Percentiles rank a stretch among this genome's conserved stretches.
Evolutionary conservation across 1,284 basidiomycete genomes (phyloP).

Genomic region (Lentinus polychrous): DNA sequence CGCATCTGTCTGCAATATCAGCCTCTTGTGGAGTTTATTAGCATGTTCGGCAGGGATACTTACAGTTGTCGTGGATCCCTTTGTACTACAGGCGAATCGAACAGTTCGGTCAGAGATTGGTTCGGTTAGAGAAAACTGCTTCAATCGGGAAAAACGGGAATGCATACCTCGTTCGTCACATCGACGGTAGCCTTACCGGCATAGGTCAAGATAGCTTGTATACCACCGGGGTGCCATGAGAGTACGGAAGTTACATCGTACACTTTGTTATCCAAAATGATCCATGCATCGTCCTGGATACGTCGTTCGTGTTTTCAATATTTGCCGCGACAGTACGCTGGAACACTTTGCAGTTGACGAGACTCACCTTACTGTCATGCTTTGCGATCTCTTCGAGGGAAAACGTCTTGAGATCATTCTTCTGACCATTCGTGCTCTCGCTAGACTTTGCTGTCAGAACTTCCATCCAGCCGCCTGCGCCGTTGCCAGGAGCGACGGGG

Average conservation of each 20-base stretch:
- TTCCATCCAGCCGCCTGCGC: slow-evolving; percentile 60
- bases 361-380: no score
- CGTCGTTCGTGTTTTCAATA: background rate
- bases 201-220: slow-evolving; percentile 50
- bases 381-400: no score
- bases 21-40: background rate
- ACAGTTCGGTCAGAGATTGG: no score
- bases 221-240: slow-evolving; percentile 57
- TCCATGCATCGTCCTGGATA: slow-evolving; percentile 24
- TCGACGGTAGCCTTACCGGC: slow-evolving; percentile 61
- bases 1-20: slow-evolving; percentile 9
- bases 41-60: background rate
- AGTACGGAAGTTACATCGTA: slow-evolving; percentile 51
- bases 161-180: slow-evolving; percentile 15
- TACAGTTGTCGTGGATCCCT: slow-evolving; percentile 18
- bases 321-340: no score
- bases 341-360: no score
- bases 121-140: no score
- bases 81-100: slow-evolving; percentile 13
- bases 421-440: no score
- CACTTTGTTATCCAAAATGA: slow-evolving; percentile 51
- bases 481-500: slow-evolving; percentile 47
- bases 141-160: no score
- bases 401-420: no score
- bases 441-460: slow-evolving; percentile 12